Evolutionary conservation across 2,329 filamentous ascomycete genomes (phyloP), one percentile per base, ranked within the genome.

Genomic region (Penicillium janthinellum): DNA sequence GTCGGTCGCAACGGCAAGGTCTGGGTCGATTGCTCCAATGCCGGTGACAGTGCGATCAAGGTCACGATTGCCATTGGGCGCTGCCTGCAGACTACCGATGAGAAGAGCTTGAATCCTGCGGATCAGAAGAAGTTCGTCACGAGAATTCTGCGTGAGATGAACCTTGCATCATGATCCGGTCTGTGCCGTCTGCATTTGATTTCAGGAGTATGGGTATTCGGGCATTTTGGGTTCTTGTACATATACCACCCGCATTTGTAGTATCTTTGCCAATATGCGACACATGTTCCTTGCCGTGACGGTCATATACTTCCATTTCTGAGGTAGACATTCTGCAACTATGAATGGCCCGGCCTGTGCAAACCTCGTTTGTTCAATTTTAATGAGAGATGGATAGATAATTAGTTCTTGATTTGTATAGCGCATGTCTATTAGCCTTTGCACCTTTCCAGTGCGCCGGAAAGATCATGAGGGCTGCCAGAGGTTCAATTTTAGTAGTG

Each of bases 1-100:
- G 90, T 96, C 8, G 95, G 95, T 17, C 86, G 92, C 71, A 99
- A 99, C 75, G 95, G 95, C 42, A 89, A 87, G 74, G 85, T 98
- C 22, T 98, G 95, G 92, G 90, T 98, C 14, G 88, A 94, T 71
- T 92, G 90, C 66, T 76, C 77, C 5, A 76, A 77, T 58, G 90
- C 89, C 31, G 89, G 82, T 62, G 74, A 77, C 34, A 66, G 61
- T 57, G 72, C 73, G 14, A 79, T 89, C 39, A 89, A 85, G 77
- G 88, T 87, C 35, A 88, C 92, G 7, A 80, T 96, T 62, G 84
- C 87, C 0, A 90, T 98, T 57, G 94, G 93, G 1, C 86, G 86
- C 67, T 90, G 91, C 45, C 80, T 99, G 50, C 84, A 84, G 69
- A 86, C 91, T 72, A 89, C 89, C n/a, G 93, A 98, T 73, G 84